Evolutionary conservation across 2,329 filamentous ascomycete genomes (phyloP).

Genomic region (Fusarium nelsonii): DNA sequence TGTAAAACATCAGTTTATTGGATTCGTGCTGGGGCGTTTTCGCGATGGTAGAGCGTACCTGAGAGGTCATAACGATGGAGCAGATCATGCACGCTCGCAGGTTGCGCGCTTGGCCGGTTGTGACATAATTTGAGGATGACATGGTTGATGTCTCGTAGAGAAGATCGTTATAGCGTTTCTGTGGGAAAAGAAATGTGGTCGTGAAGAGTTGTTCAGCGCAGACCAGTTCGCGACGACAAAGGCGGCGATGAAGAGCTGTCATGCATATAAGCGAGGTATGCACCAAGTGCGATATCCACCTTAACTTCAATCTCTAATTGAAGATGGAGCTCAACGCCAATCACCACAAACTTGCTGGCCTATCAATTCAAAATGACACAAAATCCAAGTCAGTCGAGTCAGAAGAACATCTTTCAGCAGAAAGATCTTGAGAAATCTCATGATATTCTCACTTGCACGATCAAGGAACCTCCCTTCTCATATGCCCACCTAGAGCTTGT

Average conservation of each 20-base stretch:
- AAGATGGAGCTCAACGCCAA: constrained; percentile 19
- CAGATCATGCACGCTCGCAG: constrained; percentile 99
- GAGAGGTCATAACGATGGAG: constrained; percentile 88
- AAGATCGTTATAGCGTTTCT: background rate
- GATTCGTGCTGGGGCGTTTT: background rate
- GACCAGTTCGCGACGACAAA: constrained; percentile 26
- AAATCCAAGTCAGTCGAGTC: constrained; percentile 26
- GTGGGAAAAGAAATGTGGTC: background rate
- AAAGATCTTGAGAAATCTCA: constrained; percentile 56
- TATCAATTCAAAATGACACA: constrained; percentile 40
- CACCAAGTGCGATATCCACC: constrained; percentile 24
- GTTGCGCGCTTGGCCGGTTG: constrained; percentile 82
- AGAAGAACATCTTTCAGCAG: constrained; percentile 49
- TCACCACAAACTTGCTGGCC: background rate
- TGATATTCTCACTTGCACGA: constrained; percentile 64
- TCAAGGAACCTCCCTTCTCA: constrained; percentile 65
- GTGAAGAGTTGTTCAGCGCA: constrained; percentile 13
- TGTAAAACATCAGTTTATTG: constrained; percentile 23
- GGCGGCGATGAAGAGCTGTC: constrained; percentile 15
- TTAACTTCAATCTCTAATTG: constrained; percentile 15
- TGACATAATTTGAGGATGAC: constrained; percentile 71
- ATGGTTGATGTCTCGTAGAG: constrained; percentile 45
- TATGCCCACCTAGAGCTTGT: constrained; percentile 68
- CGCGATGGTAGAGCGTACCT: constrained; percentile 61
- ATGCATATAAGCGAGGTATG: constrained; percentile 44